A percentile compares a stretch with the other conserved stretches of the same genome.
Conservation (phyloP, 805 yeast genomes). For the Kluyveromyces starmeri region DNA sequence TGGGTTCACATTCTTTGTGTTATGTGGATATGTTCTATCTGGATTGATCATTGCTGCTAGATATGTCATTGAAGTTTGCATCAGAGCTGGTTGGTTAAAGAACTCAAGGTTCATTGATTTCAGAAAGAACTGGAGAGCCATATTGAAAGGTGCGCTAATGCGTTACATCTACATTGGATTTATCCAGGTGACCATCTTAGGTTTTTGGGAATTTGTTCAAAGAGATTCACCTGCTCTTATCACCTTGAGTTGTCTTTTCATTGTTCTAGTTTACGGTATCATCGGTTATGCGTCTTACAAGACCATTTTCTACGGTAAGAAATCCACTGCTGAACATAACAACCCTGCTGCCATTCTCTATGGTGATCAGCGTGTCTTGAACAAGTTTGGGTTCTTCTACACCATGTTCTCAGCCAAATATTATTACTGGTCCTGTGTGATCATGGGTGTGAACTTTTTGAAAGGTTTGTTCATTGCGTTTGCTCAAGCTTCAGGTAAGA, state of each 20-base stretch:
- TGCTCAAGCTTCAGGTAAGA: slow-evolving; percentile 72
- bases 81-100: slow-evolving; percentile 42
- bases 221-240: slow-evolving; percentile 84
- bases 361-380: slow-evolving; percentile 63
- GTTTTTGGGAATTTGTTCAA: slow-evolving; percentile 80
- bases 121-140: slow-evolving; percentile 45
- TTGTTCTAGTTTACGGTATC: slow-evolving; percentile 51
- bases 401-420: slow-evolving; percentile 76
- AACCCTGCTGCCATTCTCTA: slow-evolving; percentile 85
- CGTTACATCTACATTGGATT: slow-evolving; percentile 80
- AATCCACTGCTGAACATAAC: slow-evolving; percentile 49
- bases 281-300: slow-evolving; percentile 59
- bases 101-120: slow-evolving; percentile 40
- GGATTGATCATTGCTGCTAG: slow-evolving; percentile 49
- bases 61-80: slow-evolving; percentile 39
- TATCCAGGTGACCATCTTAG: slow-evolving; percentile 67
- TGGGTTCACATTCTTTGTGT: slow-evolving; percentile 76
- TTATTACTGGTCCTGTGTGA: slow-evolving; percentile 75
- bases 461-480: slow-evolving; percentile 70
- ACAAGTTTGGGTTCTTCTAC: slow-evolving; percentile 81
- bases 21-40: slow-evolving; percentile 66
- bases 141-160: slow-evolving; percentile 70
- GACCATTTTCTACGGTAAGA: slow-evolving; percentile 52
- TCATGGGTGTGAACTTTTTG: slow-evolving; percentile 50
- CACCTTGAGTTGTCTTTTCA: slow-evolving; percentile 65